Conservation (phyloP, 83 land plant species). For the Larix sibirica region DNA sequence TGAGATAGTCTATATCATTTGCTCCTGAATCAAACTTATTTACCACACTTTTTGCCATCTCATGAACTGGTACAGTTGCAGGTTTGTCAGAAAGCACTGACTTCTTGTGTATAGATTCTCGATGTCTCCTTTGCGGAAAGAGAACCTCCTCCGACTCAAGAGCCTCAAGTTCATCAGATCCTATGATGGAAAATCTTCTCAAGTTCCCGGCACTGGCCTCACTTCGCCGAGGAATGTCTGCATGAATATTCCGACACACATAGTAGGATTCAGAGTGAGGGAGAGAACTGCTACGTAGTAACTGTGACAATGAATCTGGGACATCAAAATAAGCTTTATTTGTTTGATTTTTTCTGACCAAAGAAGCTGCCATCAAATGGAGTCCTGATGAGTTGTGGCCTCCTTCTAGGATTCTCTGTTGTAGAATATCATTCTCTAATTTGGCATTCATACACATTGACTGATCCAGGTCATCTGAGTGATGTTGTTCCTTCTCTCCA, state of each 20-base stretch:
- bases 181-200: constrained; percentile 14
- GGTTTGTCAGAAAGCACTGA: constrained; percentile 5
- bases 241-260: not conserved
- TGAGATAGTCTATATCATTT: constrained; percentile 3
- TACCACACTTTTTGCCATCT: not conserved
- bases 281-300: constrained; percentile 8
- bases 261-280: constrained; percentile 8
- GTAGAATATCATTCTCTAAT: constrained; percentile 7
- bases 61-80: not conserved
- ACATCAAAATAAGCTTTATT: constrained; percentile 7
- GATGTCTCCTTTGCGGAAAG: constrained; percentile 8
- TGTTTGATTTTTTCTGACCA: not conserved
- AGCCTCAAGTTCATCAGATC: constrained; percentile 2
- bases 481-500: not conserved
- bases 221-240: constrained; percentile 14
- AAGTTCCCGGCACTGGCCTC: constrained; percentile 15
- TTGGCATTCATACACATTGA: constrained; percentile 1
- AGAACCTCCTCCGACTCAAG: constrained; percentile 10
- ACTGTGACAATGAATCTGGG: not conserved
- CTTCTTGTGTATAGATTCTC: constrained; percentile 14
- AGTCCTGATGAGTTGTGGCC: not conserved
- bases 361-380: not conserved
- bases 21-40: not conserved
- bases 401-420: constrained; percentile 8
- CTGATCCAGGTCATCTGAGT: constrained; percentile 2